Evolutionary conservation across 148 eudicot genomes (phyloP).

Genomic region (Bassia scoparia): DNA sequence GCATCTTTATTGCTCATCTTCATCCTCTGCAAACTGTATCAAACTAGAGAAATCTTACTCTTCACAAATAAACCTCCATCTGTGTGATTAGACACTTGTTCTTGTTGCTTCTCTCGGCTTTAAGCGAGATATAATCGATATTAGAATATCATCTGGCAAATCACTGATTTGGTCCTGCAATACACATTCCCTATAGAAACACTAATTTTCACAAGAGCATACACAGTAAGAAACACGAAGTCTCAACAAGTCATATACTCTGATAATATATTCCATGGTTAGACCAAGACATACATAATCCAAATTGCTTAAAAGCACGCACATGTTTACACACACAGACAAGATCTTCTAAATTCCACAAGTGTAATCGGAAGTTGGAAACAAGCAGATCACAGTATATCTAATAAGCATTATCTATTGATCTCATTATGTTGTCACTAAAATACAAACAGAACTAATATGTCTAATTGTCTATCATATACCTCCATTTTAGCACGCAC

Average conservation of each 20-base stretch:
- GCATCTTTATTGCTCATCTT: too few relatives aligned
- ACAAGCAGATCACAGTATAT: too few relatives aligned
- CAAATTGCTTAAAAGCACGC: background rate
- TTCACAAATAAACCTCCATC: slow-evolving; percentile 15
- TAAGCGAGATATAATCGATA: slow-evolving; percentile 1
- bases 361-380: too few relatives aligned
- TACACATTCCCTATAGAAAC: background rate
- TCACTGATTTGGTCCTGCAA: background rate
- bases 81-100: slow-evolving; percentile 16
- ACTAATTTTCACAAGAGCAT: background rate
- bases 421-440: too few relatives aligned
- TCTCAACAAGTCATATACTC: background rate
- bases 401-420: too few relatives aligned
- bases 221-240: background rate
- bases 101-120: slow-evolving; percentile 5
- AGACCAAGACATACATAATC: background rate
- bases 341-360: too few relatives aligned
- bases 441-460: too few relatives aligned
- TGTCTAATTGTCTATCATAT: too few relatives aligned
- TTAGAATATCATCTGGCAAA: slow-evolving; percentile 13
- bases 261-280: background rate
- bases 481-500: too few relatives aligned
- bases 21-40: too few relatives aligned
- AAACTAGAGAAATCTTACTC: too few relatives aligned
- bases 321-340: background rate